phyloP scores from a whole-genome alignment of 2,329 filamentous ascomycete species.

The Ambrosiella xylebori region DNA sequence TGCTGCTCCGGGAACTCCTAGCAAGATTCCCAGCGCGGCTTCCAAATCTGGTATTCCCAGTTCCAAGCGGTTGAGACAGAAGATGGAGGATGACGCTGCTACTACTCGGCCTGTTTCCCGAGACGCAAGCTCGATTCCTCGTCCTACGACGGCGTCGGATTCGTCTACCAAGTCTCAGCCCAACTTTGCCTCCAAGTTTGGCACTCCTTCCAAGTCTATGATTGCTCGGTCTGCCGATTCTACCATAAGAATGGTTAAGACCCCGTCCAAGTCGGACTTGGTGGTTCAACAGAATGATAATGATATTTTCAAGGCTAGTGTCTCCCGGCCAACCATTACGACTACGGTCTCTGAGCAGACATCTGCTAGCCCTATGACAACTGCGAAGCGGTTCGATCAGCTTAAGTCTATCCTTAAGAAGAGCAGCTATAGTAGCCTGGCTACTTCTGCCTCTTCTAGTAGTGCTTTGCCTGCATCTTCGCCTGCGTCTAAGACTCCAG shows the following conservation, averaged over 20 bases:
- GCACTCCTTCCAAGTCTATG: slow-evolving; percentile 32
- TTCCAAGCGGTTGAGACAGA: slow-evolving; percentile 56
- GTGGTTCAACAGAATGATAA: not conserved
- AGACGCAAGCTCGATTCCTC: slow-evolving; percentile 31
- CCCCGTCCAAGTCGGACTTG: slow-evolving; percentile 29
- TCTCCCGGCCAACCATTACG: not conserved
- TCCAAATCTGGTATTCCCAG: slow-evolving; percentile 21
- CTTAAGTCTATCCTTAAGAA: slow-evolving; percentile 40
- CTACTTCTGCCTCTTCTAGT: slow-evolving; percentile 16
- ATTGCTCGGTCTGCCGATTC: slow-evolving; percentile 62
- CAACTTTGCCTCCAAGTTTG: not conserved
- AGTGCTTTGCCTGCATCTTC: slow-evolving; percentile 28
- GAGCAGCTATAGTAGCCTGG: slow-evolving; percentile 23
- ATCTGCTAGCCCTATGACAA: slow-evolving; percentile 17
- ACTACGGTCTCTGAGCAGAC: slow-evolving; percentile 13
- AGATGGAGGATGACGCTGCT: slow-evolving; percentile 51
- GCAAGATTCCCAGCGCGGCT: slow-evolving; percentile 13
- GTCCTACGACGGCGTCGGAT: slow-evolving; percentile 25
- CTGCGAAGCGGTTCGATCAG: slow-evolving; percentile 32
- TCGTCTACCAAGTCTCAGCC: slow-evolving; percentile 8
- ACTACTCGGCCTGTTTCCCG: slow-evolving; percentile 42
- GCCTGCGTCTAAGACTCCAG: slow-evolving; percentile 19
- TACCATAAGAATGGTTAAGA: slow-evolving; percentile 22
- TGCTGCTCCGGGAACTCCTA: slow-evolving; percentile 1
- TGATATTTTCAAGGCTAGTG: not conserved